Base-by-base conservation (phyloP, 2,329 filamentous ascomycete genomes). In the Claviceps sp. region DNA sequence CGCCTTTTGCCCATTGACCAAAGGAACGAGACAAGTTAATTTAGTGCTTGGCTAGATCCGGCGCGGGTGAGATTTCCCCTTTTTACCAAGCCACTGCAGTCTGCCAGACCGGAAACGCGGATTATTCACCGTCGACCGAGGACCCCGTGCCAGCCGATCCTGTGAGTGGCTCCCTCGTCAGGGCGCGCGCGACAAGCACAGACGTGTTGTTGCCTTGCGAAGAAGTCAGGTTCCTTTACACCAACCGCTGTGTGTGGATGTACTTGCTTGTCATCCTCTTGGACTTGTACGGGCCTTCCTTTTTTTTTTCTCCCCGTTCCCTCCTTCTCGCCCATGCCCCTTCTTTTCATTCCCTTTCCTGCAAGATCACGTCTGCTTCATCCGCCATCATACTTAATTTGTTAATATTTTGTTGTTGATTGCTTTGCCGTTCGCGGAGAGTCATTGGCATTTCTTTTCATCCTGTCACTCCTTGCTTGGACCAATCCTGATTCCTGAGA, bases 401-500 rank as follows among this genome's bases (percentile, higher is more conserved):
- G 9, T 37, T 44, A 44, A 26, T 44, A 20, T 34, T 24, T n/a
- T 44, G 8, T 34, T 7, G 45, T 30, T n/a, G 22, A 51, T 44
- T 42, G 40, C 22, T 38, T 51, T 22, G 48, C 47, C 42, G 41
- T 26, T 49, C 14, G 34, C 41, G 42, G 46, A 51, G 41, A 40
- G 24, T 16, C 49, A 40, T 48, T 44, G 52, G 20, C 48, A 45
- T 42, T 45, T 24, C 13, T 26, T 9, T 43, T 54, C 57, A 67
- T 66, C 64, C 62, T 61, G 66, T 68, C 66, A 61, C 59, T 68
- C 65, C 61, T 68, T 68, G 50, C 37, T 48, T 50, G 43, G 54
- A 37, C 47, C 37, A 43, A 13, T 37, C 37, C 30, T 48, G 14
- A 43, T 8, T 37, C 37, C 30, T 48, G 14, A 37, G 14, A 45